phyloP scores from a whole-genome alignment of 164 flowering plant species.

The Dillenia suffruticosa region DNA sequence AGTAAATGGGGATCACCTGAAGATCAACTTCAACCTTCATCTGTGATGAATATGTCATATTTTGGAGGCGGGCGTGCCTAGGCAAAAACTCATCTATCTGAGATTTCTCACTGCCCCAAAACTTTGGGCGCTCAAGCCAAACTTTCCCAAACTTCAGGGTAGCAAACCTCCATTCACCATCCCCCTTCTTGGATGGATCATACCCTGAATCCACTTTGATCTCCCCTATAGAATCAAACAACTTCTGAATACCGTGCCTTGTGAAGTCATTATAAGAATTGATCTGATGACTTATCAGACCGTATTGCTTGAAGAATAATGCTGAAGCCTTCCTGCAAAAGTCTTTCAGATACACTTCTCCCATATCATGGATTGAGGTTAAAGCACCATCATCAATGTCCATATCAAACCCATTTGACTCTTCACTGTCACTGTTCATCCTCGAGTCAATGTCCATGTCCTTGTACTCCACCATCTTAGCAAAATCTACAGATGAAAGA shows the following conservation, averaged over 20 bases:
- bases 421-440: conserved; percentile 5
- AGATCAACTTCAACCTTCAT: conserved; percentile 51
- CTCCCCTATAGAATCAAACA: conserved; percentile 69
- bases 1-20: conserved; percentile 37
- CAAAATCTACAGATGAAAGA: too few species aligned
- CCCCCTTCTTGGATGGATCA: conserved; percentile 73
- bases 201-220: conserved; percentile 60
- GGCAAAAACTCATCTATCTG: conserved; percentile 43
- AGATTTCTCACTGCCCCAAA: conserved; percentile 41
- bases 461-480: too few species aligned
- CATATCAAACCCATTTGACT: conserved; percentile 7
- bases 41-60: conserved; percentile 71
- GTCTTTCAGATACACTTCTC: conserved; percentile 26
- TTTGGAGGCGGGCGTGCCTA: conserved; percentile 84
- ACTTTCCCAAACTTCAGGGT: conserved; percentile 65
- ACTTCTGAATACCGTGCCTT: conserved; percentile 48
- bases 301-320: conserved; percentile 60
- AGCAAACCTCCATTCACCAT: conserved; percentile 62
- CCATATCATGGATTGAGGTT: conserved; percentile 16
- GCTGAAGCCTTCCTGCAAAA: conserved; percentile 52
- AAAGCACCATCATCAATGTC: conserved; percentile 6
- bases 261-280: conserved; percentile 75
- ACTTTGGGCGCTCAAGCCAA: conserved; percentile 44
- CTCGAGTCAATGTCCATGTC: background rate
- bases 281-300: conserved; percentile 78